Conservation (phyloP, 2,329 filamentous ascomycete species). For the Fusarium protoensiforme region DNA sequence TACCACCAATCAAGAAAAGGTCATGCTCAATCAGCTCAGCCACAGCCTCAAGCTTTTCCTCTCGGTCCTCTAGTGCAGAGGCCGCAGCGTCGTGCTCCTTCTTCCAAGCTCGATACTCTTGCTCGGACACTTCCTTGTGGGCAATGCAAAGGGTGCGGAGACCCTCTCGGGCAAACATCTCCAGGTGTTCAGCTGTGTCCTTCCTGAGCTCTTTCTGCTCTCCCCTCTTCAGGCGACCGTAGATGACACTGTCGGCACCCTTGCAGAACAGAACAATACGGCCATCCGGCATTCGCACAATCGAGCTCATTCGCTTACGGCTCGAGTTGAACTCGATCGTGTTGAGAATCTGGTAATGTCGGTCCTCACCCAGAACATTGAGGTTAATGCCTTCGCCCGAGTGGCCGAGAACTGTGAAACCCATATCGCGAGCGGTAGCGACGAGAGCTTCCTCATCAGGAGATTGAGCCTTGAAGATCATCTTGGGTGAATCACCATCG, state of each 20-base stretch:
- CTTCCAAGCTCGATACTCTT: constrained; percentile 87
- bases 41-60: constrained; percentile 91
- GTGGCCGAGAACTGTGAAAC: constrained; percentile 89
- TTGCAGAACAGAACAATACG: constrained; percentile 95
- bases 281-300: constrained; percentile 92
- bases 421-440: constrained; percentile 92
- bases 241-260: constrained; percentile 97
- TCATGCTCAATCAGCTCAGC: constrained; percentile 93
- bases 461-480: constrained; percentile 96
- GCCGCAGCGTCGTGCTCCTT: constrained; percentile 89
- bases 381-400: constrained; percentile 84
- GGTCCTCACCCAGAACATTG: constrained; percentile 88
- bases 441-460: constrained; percentile 96
- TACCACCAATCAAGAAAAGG: constrained; percentile 87
- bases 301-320: constrained; percentile 97
- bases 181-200: constrained; percentile 90
- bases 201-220: constrained; percentile 87
- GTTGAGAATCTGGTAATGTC: constrained; percentile 88
- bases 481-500: constrained; percentile 89
- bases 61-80: constrained; percentile 83
- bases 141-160: constrained; percentile 95
- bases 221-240: constrained; percentile 85
- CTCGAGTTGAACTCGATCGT: constrained; percentile 98
- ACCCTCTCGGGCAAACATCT: constrained; percentile 96
- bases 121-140: constrained; percentile 80